Evolutionary conservation across 306 rosid genomes (phyloP), one percentile per base, ranked within the genome.

Genomic region (Herpetospermum pedunculosum): DNA sequence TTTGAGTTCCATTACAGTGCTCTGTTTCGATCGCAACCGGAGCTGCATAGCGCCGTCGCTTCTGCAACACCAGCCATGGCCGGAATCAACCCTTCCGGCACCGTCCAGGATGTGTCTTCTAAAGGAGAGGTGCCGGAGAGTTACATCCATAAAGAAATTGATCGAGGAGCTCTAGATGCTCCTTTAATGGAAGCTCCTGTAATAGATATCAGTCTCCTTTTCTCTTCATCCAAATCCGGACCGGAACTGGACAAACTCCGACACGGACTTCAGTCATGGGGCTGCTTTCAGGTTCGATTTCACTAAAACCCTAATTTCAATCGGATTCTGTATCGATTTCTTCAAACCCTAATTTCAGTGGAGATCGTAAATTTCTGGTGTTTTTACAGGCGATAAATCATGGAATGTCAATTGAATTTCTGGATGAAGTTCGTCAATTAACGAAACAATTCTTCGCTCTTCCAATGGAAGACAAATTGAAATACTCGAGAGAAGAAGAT

Each of bases 401-500:
- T 43, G 77, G 77, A 16, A 75, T 75, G 58, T 16, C 70, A 19
- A 11, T 12, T 32, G 77, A 75, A 59, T 44, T 43, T 47, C 58
- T 75, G 7, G 43, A 74, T 37, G 70, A 75, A 57, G 29, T 75
- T 16, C 77, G 57, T 8, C 44, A 18, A 28, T 21, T 53, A 38
- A 34, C 70, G 30, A 75, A 75, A 59, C 70, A 44, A 4, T 75
- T 75, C 75, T 88, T 88, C 18, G 79, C 63, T 2, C 88, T 85
- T 80, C 81, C 92, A 29, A 80, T 53, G 73, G 83, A 79, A 70
- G 87, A 82, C 71, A 88, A 88, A 83, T 29, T 48, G 23, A 82
- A 79, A 50, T 84, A 76, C 67, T 79, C 68, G 10, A 82, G 85
- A 83, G 81, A 79, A 78, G 80, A 60, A 68, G 47, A 73, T 37